These are phyloP conservation scores for Tilletiaria anomala DNA, from an alignment of 1,284 basidiomycete species.

Conservation along the genomic window DNA sequence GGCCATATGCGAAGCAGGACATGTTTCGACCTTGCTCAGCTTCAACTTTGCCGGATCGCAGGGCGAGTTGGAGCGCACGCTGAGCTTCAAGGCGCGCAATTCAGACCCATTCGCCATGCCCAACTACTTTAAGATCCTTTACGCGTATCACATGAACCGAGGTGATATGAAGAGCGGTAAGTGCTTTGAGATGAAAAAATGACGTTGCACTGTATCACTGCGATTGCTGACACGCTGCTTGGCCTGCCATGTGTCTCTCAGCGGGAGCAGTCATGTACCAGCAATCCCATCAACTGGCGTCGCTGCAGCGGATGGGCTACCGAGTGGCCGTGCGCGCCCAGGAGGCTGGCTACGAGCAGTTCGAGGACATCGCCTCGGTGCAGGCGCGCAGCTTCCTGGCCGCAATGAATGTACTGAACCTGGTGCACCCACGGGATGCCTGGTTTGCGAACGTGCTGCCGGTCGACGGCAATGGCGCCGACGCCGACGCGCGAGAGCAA, in stretches of 20 bases:
- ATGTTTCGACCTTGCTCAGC: constrained; percentile 61
- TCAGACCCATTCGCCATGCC: constrained; percentile 72
- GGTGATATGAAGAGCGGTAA: constrained; percentile 35
- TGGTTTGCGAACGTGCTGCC: constrained; percentile 52
- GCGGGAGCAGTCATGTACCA: constrained; percentile 88
- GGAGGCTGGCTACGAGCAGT: constrained; percentile 8
- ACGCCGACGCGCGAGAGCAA: constrained; percentile 1
- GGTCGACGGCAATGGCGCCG: constrained; percentile 5
- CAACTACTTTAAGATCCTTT: constrained; percentile 82
- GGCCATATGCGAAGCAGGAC: constrained; percentile 80
- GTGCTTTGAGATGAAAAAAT: constrained; percentile 6
- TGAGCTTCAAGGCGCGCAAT: constrained; percentile 88
- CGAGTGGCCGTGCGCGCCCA: background rate
- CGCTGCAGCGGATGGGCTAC: constrained; percentile 18
- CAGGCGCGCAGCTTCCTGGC: constrained; percentile 69
- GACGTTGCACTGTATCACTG: background rate
- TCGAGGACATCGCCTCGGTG: constrained; percentile 48
- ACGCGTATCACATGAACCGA: constrained; percentile 53
- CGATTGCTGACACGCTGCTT: background rate
- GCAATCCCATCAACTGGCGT: constrained; percentile 63
- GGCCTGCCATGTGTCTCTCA: constrained; percentile 39
- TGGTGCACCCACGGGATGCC: constrained; percentile 64
- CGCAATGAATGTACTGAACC: constrained; percentile 72
- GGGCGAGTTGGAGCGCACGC: constrained; percentile 71
- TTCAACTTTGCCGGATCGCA: constrained; percentile 76